A percentile compares a stretch with the other conserved stretches of the same genome.
phyloP scores from a whole-genome alignment of 2,329 filamentous ascomycete species.

The Ascomycota sp. region DNA sequence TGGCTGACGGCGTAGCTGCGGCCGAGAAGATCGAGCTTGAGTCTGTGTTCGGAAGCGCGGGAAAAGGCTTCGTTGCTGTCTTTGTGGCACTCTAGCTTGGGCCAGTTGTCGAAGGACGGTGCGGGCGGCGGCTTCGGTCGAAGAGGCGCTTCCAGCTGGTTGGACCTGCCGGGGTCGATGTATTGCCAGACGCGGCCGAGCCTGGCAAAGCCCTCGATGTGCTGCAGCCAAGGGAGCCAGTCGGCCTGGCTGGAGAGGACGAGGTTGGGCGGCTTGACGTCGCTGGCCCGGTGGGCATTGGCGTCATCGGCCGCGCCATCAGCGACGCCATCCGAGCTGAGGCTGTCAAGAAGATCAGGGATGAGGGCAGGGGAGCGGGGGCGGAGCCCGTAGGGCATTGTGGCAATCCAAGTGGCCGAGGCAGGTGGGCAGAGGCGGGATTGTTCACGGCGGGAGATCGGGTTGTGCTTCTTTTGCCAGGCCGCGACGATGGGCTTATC shows the following conservation, averaged over 20 bases:
- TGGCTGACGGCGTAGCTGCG: constrained; percentile 2
- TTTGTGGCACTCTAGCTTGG: constrained; percentile 1
- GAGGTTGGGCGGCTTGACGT: too few species aligned
- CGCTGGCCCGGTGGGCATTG: too few species aligned
- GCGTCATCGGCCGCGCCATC: too few species aligned
- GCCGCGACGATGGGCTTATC: too few species aligned
- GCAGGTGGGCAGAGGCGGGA: not conserved
- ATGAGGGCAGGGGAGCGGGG: not conserved
- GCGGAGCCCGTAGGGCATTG: not conserved
- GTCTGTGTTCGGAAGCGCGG: constrained; percentile 1
- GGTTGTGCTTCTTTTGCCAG: too few species aligned
- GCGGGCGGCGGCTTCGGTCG: constrained; percentile 1
- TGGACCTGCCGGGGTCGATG: constrained; percentile 2
- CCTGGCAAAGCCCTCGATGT: constrained; percentile 1
- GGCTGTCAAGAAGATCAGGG: not conserved
- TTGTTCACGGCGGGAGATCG: too few species aligned
- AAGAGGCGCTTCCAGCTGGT: constrained; percentile 1
- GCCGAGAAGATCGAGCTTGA: constrained; percentile 1
- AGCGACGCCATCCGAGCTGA: too few species aligned
- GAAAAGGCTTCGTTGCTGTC: constrained; percentile 1
- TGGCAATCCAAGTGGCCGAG: not conserved
- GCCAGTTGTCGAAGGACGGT: not conserved
- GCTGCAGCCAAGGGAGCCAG: constrained; percentile 3
- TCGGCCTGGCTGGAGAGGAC: constrained; percentile 2
- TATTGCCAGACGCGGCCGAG: constrained; percentile 3